phyloP scores from a whole-genome alignment of 2,329 filamentous ascomycete genomes.

The Monosporascus cannonballus region DNA sequence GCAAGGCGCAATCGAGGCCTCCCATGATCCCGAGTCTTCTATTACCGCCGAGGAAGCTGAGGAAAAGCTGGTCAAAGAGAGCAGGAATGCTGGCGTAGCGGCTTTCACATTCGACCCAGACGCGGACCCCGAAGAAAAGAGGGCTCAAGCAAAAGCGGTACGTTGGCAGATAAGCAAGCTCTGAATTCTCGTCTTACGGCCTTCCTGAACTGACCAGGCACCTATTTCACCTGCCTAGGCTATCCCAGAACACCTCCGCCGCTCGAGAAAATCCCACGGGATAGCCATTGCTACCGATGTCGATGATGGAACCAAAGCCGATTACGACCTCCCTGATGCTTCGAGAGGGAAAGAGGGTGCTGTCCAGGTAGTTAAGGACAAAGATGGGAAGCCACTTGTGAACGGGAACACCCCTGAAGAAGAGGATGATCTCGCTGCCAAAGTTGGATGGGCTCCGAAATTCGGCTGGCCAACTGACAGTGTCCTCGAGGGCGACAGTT shows the following conservation, averaged over 20 bases:
- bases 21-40: conserved; percentile 61
- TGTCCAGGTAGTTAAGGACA: conserved; percentile 46
- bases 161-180: conserved; percentile 26
- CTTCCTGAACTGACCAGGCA: conserved; percentile 9
- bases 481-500: conserved; percentile 53
- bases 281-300: conserved; percentile 73
- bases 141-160: conserved; percentile 70
- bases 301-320: conserved; percentile 61
- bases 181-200: conserved; percentile 5
- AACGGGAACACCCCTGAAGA: conserved; percentile 49
- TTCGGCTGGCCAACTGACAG: conserved; percentile 66
- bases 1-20: conserved; percentile 73
- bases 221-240: conserved; percentile 36
- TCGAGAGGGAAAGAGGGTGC: conserved; percentile 67
- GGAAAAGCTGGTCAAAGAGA: conserved; percentile 68
- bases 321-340: conserved; percentile 73
- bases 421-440: conserved; percentile 45
- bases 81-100: conserved; percentile 68
- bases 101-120: conserved; percentile 86
- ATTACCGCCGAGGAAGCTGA: conserved; percentile 68
- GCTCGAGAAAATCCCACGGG: conserved; percentile 54
- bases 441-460: conserved; percentile 81
- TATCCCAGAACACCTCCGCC: conserved; percentile 59
- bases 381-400: conserved; percentile 39
- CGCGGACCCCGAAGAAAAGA: conserved; percentile 78